These are phyloP conservation scores for Pyrus betulifolia DNA, from an alignment of 306 rosid genomes.

Conservation along the genomic window DNA sequence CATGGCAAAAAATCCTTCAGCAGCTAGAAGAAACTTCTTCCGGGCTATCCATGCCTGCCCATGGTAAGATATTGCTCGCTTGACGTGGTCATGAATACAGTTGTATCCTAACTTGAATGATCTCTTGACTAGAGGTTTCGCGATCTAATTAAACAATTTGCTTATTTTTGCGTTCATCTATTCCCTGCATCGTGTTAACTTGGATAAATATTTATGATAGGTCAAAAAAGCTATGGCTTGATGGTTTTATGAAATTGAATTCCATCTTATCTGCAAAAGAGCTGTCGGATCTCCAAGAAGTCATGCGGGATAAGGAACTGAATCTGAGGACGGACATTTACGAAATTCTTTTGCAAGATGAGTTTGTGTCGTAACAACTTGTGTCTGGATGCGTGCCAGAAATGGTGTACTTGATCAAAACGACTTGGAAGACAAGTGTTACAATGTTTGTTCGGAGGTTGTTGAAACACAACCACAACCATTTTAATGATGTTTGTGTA, in stretches of 20 bases:
- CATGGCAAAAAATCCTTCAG: conserved; percentile 48
- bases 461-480: no score
- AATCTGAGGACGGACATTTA: conserved; percentile 90
- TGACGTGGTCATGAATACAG: background rate
- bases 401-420: background rate
- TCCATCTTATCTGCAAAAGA: conserved; percentile 63
- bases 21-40: conserved; percentile 77
- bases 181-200: background rate
- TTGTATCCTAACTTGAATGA: background rate
- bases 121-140: background rate
- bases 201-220: conserved; percentile 17
- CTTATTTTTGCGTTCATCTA: background rate
- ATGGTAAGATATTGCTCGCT: conserved; percentile 46
- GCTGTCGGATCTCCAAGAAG: conserved; percentile 95
- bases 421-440: background rate
- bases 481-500: background rate
- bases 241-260: conserved; percentile 74
- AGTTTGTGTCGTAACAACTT: conserved; percentile 19
- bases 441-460: background rate
- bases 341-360: conserved; percentile 86
- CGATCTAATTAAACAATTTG: background rate
- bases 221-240: conserved; percentile 92
- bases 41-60: conserved; percentile 98
- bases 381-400: background rate
- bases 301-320: conserved; percentile 91